Evolutionary conservation across 306 rosid species (phyloP), one percentile per base, ranked within the genome.

Genomic region (Hippophae gyantsensis): DNA sequence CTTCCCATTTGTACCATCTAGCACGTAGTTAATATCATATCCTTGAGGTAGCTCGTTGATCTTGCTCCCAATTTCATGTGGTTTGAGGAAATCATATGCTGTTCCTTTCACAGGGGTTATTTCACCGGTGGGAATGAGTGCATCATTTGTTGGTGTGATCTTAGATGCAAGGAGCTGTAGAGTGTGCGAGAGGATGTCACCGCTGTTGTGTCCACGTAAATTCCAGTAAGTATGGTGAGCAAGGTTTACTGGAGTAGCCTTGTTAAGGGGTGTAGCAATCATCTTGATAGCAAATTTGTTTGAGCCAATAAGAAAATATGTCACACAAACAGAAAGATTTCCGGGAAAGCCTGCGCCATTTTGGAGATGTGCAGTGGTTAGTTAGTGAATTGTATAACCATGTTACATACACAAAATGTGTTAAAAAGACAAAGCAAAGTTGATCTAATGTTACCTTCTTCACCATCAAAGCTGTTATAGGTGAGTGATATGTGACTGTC

Each of bases 211-310:
- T 9, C 96, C 96, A 27, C 81, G 53, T 7, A 84, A 74, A 43
- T 88, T 88, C 96, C 94, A 84, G 72, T 84, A 76, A 0, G 84
- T 13, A 9, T 84, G 94, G 13, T 88, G 94, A 3, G 96, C 94
- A 10, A 82, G 51, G 62, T 88, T 84, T 49, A 84, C 82, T 8
- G 89, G 96, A 9, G 94, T 82, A 57, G 79, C 74, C 61, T 84
- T 64, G 74, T 81, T 69, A 8, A 68, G 43, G 12, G 94, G 23
- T 48, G 63, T 61, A 3, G 96, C 89, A 42, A 13, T 58, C 87
- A 85, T 82, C 66, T 55, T 77, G 50, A 88, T 83, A 5, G 46
- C 76, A 18, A 82, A 56, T 63, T 63, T 44, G 78, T 82, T 61
- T 4, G 60, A 49, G 6, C 59, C 79, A 42, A 78, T 26, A 13